Evolutionary conservation across 2,329 filamentous ascomycete species (phyloP), one percentile per base, ranked within the genome.

Genomic region (Colletotrichum spinosum): DNA sequence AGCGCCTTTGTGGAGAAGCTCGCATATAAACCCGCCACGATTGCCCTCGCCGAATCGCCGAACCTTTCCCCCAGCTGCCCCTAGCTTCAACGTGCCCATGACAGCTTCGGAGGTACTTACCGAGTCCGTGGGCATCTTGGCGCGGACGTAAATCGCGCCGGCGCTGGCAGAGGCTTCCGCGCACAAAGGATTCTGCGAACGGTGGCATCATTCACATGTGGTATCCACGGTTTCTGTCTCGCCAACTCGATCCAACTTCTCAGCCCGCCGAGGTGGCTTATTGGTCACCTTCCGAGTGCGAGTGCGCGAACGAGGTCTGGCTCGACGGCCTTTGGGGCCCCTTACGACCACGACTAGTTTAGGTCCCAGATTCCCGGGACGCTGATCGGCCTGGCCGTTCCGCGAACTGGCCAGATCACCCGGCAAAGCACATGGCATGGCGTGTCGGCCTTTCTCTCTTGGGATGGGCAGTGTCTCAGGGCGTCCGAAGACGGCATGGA

Each of bases 341-440:
- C 8, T 53, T 49, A 12, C n/a, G 12, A 42, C 25, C 5, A 4
- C 10, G 37, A 11, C 48, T 59, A 59, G 39, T 37, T 8, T 53
- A 49, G 46, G 55, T 52, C 48, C 60, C 60, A 37, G 9, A 51
- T 33, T 49, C 25, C 37, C 60, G 60, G 60, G 60, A 59, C 48
- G 48, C 42, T n/a, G 17, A 42, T 59, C 60, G 55, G 55, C n/a
- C 17, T 17, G 35, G 48, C 48, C 41, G 55, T 53, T 59, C 49
- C 46, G 37, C 25, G 48, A 52, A 33, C 13, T 25, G 33, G 46
- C 41, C 48, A 33, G 34, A 15, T 13, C 25, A 38, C 11, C 52
- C 39, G 11, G 6, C 37, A 6, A 51, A 48, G n/a, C 60, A 63
- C 60, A 59, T 63, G 60, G 55, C 48, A 34, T 33, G 34, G 37